These are phyloP conservation scores for Phytophthora boehmeriae DNA, from an alignment of 352 stramenopile genomes.

Conservation along the genomic window DNA sequence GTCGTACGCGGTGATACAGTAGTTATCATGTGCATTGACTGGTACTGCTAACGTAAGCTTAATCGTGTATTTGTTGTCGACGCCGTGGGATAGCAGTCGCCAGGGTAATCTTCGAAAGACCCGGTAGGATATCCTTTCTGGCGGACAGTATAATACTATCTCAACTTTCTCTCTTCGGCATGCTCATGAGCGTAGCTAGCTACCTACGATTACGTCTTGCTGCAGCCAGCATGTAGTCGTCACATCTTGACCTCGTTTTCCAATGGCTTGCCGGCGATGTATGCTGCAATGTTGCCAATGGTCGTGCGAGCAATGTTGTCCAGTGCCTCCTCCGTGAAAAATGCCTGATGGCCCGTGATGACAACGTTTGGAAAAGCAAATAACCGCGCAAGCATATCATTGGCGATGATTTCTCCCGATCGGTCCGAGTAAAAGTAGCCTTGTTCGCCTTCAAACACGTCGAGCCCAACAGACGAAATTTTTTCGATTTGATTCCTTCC, in stretches of 20 bases:
- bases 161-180: no score
- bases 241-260: conserved; percentile 12
- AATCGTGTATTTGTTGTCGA: no score
- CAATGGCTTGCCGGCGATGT: conserved; percentile 15
- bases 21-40: no score
- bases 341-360: conserved; percentile 71
- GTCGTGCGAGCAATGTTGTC: conserved; percentile 64
- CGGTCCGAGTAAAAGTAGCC: conserved; percentile 71
- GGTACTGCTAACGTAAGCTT: no score
- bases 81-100: no score
- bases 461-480: conserved; percentile 75
- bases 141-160: no score
- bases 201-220: no score
- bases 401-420: conserved; percentile 55
- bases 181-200: no score
- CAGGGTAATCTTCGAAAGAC: no score
- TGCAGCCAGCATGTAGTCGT: background rate
- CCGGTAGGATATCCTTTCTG: no score
- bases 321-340: conserved; percentile 69
- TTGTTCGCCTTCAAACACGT: conserved; percentile 80
- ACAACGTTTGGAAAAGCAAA: conserved; percentile 75
- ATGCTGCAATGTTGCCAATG: conserved; percentile 64
- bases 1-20: no score
- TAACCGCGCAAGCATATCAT: conserved; percentile 57
- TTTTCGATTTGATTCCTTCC: conserved; percentile 78